A percentile compares a stretch with the other conserved stretches of the same genome.
Conservation (phyloP, 2,329 filamentous ascomycete species). For the Ascochyta pisi region DNA sequence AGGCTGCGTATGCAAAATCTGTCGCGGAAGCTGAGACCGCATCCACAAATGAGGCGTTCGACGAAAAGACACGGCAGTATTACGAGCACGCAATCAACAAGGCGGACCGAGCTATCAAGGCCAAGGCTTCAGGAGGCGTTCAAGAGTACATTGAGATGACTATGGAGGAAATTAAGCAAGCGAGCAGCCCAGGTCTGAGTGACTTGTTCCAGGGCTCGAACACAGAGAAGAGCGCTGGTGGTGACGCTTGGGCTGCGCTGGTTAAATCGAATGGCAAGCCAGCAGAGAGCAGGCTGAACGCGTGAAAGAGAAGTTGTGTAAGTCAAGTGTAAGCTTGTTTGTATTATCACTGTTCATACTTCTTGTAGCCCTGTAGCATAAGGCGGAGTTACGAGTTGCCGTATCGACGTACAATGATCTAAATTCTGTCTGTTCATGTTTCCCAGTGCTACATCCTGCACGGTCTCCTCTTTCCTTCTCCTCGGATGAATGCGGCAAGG, state of each 20-base stretch:
- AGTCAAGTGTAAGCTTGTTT: conserved; percentile 2
- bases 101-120: conserved; percentile 29
- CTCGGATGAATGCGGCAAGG: too few relatives aligned
- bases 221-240: conserved; percentile 5
- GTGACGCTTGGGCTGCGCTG: conserved; percentile 28
- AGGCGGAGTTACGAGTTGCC: background rate
- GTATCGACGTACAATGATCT: background rate
- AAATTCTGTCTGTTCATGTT: too few relatives aligned
- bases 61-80: conserved; percentile 21
- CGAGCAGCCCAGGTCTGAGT: conserved; percentile 7
- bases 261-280: conserved; percentile 21
- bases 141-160: conserved; percentile 27
- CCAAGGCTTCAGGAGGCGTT: conserved; percentile 20
- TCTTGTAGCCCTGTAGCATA: conserved; percentile 15
- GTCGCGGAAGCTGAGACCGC: conserved; percentile 32
- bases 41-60: conserved; percentile 20
- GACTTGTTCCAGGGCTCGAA: conserved; percentile 2
- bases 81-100: conserved; percentile 28
- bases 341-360: conserved; percentile 16
- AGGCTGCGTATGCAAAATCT: conserved; percentile 16
- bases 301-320: background rate
- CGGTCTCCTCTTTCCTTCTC: too few relatives aligned
- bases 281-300: conserved; percentile 7
- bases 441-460: too few relatives aligned
- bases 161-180: conserved; percentile 17